A percentile compares a stretch with the other conserved stretches of the same genome.
phyloP scores from a whole-genome alignment of 1,139 yeast genomes.

The Geotrichum carabidarum region DNA sequence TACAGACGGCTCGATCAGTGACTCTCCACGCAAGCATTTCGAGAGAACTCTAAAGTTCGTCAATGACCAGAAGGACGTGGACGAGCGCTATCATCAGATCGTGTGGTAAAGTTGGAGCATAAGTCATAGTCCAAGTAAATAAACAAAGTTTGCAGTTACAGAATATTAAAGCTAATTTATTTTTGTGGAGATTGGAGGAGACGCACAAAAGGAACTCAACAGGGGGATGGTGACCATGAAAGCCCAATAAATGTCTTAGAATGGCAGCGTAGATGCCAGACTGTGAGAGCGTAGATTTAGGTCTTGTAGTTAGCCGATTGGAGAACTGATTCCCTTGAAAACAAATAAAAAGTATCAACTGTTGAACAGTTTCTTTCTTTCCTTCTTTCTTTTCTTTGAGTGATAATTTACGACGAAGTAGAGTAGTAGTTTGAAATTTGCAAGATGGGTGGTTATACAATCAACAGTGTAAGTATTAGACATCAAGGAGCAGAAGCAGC shows the following conservation, averaged over 20 bases:
- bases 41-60: slow-evolving; percentile 65
- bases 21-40: slow-evolving; percentile 49
- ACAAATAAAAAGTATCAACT: neutral
- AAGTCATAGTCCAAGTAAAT: neutral
- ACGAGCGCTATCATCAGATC: slow-evolving; percentile 57
- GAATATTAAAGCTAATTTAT: too few species aligned
- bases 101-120: slow-evolving; percentile 27
- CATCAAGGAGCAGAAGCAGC: neutral
- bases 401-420: neutral
- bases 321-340: neutral
- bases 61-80: slow-evolving; percentile 57
- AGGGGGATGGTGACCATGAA: neutral
- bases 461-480: slow-evolving; percentile 19
- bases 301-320: neutral
- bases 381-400: neutral
- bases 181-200: too few species aligned
- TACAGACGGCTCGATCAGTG: slow-evolving; percentile 36
- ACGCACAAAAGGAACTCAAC: neutral
- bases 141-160: too few species aligned
- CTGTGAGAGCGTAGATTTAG: neutral
- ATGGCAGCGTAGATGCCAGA: neutral
- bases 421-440: neutral
- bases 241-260: neutral
- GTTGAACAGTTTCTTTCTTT: neutral
- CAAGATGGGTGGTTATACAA: slow-evolving; percentile 18